Evolutionary conservation across 768 basidiomycete genomes (phyloP), one percentile per base, ranked within the genome.

Genomic region (Lepiota brunneoincarnata): DNA sequence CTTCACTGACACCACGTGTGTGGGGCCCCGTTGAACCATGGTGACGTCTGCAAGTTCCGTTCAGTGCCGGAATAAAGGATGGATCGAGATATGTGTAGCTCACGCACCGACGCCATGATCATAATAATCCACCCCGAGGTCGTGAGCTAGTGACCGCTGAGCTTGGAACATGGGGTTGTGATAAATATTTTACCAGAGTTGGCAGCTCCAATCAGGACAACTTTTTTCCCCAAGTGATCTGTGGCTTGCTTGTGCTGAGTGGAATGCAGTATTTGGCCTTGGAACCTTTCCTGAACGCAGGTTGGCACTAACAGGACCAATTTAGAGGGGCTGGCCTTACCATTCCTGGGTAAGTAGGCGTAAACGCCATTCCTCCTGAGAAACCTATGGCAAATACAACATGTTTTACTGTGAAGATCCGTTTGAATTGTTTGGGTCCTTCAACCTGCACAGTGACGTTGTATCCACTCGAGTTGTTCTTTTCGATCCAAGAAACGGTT

Each of bases 161-260:
- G 49, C 6, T n/a, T 21, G 10, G n/a, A 6, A 9, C 31, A 1
- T 4, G 11, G 7, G 11, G 7, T 23, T 2, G 20, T 37, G 12
- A 31, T 10, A 31, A 18, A 10, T 23, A 14, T 47, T 62, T 3
- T 50, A 70, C 71, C 71, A 11, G 83, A 81, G 45, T 77, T 83
- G 48, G 82, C 82, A 14, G 85, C 75, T 11, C 87, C 87, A 15
- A 88, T 49, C 14, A 66, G 56, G 31, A 66, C 39, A 14, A 79
- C 85, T 61, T 80, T 85, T 68, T 87, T 86, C 6, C 84, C 83
- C 2, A 67, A 59, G 59, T 79, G 77, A 23, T 75, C 77, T 3
- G 63, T 58, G 0, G 80, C 79, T 10, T 68, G 72, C 23, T 72
- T 72, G 61, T 81, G 79, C 28, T 73, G 59, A 1, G 70, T 67